Percentiles rank a stretch among this genome's conserved stretches.
Conservation (phyloP, 768 basidiomycete genomes). For the Pulveroboletus frians region DNA sequence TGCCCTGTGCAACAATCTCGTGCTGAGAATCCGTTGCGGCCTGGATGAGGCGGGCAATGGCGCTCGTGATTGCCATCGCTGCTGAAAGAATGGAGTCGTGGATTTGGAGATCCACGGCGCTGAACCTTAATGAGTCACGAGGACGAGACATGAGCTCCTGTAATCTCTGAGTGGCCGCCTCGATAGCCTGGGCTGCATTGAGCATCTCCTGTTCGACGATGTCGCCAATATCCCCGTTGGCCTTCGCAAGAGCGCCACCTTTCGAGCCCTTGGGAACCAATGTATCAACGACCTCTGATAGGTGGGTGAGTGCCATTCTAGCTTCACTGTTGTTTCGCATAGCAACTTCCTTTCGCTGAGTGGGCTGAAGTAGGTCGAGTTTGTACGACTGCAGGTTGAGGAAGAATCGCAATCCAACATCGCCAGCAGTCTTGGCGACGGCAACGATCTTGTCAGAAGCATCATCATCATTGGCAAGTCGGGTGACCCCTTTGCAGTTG, state of each 20-base stretch:
- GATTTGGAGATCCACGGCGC: conserved; percentile 89
- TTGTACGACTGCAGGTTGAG: conserved; percentile 95
- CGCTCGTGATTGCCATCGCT: conserved; percentile 91
- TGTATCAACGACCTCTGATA: conserved; percentile 83
- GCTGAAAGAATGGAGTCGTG: conserved; percentile 96
- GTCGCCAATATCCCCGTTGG: conserved; percentile 92
- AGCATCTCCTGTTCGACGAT: conserved; percentile 97
- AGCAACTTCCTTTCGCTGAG: conserved; percentile 78
- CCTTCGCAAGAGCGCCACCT: conserved; percentile 59
- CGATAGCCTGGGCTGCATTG: conserved; percentile 89
- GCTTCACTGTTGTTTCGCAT: conserved; percentile 86
- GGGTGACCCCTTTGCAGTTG: conserved; percentile 94
- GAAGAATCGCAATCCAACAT: conserved; percentile 88
- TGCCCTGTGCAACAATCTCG: conserved; percentile 95
- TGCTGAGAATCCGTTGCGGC: conserved; percentile 98
- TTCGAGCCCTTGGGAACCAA: conserved; percentile 82
- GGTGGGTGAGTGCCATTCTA: conserved; percentile 72
- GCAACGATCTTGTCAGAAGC: conserved; percentile 85
- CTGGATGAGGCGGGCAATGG: conserved; percentile 90
- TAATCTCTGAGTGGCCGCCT: conserved; percentile 82
- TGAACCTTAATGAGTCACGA: conserved; percentile 81
- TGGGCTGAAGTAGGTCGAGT: conserved; percentile 69
- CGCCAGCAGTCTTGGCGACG: conserved; percentile 81
- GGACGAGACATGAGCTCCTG: conserved; percentile 91
- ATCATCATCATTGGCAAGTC: conserved; percentile 86